These are phyloP conservation scores for Testicularia cyperi DNA, from an alignment of 1,284 basidiomycete genomes.

Conservation along the genomic window DNA sequence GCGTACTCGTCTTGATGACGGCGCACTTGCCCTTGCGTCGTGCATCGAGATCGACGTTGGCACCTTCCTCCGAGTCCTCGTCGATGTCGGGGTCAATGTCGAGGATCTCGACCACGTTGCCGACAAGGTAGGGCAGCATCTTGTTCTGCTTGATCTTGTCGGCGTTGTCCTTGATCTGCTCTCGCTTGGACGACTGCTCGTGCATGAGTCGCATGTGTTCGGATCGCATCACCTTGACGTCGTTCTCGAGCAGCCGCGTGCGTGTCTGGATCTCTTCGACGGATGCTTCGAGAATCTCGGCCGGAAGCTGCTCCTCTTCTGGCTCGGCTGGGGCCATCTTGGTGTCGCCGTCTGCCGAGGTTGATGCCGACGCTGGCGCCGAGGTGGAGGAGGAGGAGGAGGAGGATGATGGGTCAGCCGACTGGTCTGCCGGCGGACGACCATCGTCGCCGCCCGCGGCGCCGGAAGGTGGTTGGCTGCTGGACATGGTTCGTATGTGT, in stretches of 20 bases:
- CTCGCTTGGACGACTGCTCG: conserved; percentile 92
- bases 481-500: conserved; percentile 28
- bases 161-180: conserved; percentile 96
- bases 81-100: conserved; percentile 85
- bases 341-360: conserved; percentile 22
- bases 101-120: conserved; percentile 80
- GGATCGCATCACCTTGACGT: conserved; percentile 59
- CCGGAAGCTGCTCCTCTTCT: conserved; percentile 38
- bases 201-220: conserved; percentile 88
- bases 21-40: conserved; percentile 96
- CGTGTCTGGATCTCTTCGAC: conserved; percentile 57
- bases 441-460: conserved; percentile 9
- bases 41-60: conserved; percentile 87
- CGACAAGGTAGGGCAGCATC: conserved; percentile 94
- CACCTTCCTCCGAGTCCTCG: conserved; percentile 79
- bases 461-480: conserved; percentile 22
- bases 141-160: conserved; percentile 99
- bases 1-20: conserved; percentile 96
- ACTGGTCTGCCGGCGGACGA: conserved; percentile 9
- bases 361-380: too few species aligned
- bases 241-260: conserved; percentile 58
- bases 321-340: conserved; percentile 37
- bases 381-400: conserved; percentile 13
- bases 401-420: too few species aligned
- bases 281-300: conserved; percentile 52